Percentiles rank a stretch among this genome's conserved stretches.
These are phyloP conservation scores for Dactylis glomerata DNA, from an alignment of 176 grass and related monocot genomes.

Conservation along the genomic window DNA sequence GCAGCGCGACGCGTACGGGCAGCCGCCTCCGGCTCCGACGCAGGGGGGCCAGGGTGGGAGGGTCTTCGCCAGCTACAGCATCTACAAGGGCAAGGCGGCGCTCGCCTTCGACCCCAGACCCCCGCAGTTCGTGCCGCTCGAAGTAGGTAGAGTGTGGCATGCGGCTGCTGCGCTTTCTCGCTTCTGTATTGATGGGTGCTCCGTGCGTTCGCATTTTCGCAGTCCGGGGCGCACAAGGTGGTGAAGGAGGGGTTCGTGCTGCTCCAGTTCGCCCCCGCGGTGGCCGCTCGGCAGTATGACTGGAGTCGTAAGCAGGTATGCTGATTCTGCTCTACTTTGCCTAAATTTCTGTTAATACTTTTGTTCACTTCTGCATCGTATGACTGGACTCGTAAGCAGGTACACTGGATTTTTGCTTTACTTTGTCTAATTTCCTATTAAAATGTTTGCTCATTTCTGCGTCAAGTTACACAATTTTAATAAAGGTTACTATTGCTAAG, in stretches of 20 bases:
- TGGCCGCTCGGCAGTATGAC: conserved; percentile 64
- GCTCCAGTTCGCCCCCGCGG: conserved; percentile 83
- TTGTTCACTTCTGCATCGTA: no score
- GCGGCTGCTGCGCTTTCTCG: not conserved
- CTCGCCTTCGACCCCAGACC: conserved; percentile 50
- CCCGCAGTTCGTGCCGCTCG: conserved; percentile 57
- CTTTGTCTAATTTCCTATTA: not conserved
- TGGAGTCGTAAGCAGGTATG: conserved; percentile 11
- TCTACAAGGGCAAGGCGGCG: conserved; percentile 66
- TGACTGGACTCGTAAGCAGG: not conserved
- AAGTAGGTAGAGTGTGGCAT: conserved; percentile 41
- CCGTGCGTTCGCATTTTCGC: not conserved
- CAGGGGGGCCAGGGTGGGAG: conserved; percentile 12
- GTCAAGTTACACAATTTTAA: not conserved
- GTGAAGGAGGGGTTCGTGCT: conserved; percentile 84
- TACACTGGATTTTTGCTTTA: not conserved
- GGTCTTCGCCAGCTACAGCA: conserved; percentile 53
- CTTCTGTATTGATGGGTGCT: not conserved
- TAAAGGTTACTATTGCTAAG: not conserved
- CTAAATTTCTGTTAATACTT: not conserved
- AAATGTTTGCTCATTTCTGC: not conserved
- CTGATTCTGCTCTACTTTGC: not conserved
- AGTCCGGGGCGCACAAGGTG: conserved; percentile 85
- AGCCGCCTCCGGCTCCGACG: not conserved
- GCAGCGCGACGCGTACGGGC: conserved; percentile 25